Conservation (phyloP, 2,329 filamentous ascomycete species). For the Cladosporium oxysporum region DNA sequence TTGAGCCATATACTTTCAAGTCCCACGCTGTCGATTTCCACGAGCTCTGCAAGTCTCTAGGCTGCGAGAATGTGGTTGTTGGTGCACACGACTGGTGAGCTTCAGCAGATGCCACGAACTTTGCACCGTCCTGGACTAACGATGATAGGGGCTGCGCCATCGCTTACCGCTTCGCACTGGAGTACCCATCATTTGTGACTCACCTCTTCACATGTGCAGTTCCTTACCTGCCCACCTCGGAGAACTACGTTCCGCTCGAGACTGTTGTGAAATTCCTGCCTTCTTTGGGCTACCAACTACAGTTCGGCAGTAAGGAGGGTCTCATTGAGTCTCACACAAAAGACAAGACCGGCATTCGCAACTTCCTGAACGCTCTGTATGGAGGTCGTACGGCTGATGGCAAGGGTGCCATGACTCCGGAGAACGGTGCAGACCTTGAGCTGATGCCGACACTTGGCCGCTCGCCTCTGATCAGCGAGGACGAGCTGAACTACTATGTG, state of each 20-base stretch:
- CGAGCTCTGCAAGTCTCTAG: slow-evolving; percentile 61
- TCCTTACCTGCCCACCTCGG: slow-evolving; percentile 55
- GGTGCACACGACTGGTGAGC: slow-evolving; percentile 93
- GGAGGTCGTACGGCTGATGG: slow-evolving; percentile 64
- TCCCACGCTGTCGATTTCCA: slow-evolving; percentile 73
- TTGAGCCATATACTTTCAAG: slow-evolving; percentile 69
- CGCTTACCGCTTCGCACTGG: slow-evolving; percentile 72
- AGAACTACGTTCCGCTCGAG: neutral
- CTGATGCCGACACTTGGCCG: slow-evolving; percentile 36
- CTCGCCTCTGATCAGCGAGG: slow-evolving; percentile 6
- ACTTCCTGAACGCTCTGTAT: slow-evolving; percentile 72
- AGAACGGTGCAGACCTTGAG: slow-evolving; percentile 63
- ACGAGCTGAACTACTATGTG: slow-evolving; percentile 2
- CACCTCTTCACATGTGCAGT: slow-evolving; percentile 81
- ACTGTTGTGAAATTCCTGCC: slow-evolving; percentile 46
- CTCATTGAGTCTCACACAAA: slow-evolving; percentile 56
- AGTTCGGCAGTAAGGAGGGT: slow-evolving; percentile 57
- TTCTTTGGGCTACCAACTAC: slow-evolving; percentile 82
- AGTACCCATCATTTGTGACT: slow-evolving; percentile 70
- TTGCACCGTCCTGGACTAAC: neutral
- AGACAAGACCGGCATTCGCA: slow-evolving; percentile 59
- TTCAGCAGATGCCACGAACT: neutral
- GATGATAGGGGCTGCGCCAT: slow-evolving; percentile 50
- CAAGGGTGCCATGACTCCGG: slow-evolving; percentile 59
- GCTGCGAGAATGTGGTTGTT: slow-evolving; percentile 62